Conservation (phyloP, 345 rosid species). For the Citrus unshiu region DNA sequence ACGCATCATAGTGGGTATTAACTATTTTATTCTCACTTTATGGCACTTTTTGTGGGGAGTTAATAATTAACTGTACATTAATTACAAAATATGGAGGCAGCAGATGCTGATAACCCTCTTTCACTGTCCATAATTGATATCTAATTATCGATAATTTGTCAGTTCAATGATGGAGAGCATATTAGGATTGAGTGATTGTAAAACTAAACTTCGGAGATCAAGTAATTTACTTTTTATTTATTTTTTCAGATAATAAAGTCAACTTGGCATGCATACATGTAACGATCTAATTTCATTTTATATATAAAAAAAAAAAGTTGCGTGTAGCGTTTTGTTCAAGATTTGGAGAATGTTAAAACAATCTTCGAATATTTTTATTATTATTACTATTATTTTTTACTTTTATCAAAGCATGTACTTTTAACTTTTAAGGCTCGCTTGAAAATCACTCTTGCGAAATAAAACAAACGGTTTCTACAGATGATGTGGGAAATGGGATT, state of each 20-base stretch:
- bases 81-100: background rate
- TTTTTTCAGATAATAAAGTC: background rate
- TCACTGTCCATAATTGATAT: background rate
- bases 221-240: too few relatives aligned
- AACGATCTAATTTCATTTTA: background rate
- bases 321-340: slow-evolving; percentile 1
- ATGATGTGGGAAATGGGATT: background rate
- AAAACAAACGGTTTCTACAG: background rate
- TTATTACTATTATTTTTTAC: background rate
- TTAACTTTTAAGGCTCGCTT: background rate
- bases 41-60: background rate
- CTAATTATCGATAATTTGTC: background rate
- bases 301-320: background rate
- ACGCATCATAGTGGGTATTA: background rate
- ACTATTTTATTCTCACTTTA: background rate
- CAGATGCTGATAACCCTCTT: background rate
- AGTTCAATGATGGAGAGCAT: background rate
- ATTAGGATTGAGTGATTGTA: background rate
- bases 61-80: background rate
- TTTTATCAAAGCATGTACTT: background rate
- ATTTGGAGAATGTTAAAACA: background rate
- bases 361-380: background rate
- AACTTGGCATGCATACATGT: background rate
- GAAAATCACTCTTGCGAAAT: background rate
- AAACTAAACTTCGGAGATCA: background rate